These are phyloP conservation scores for Chytridium lagenaria DNA, from an alignment of 371 early-diverging fungal species.

Conservation along the genomic window DNA sequence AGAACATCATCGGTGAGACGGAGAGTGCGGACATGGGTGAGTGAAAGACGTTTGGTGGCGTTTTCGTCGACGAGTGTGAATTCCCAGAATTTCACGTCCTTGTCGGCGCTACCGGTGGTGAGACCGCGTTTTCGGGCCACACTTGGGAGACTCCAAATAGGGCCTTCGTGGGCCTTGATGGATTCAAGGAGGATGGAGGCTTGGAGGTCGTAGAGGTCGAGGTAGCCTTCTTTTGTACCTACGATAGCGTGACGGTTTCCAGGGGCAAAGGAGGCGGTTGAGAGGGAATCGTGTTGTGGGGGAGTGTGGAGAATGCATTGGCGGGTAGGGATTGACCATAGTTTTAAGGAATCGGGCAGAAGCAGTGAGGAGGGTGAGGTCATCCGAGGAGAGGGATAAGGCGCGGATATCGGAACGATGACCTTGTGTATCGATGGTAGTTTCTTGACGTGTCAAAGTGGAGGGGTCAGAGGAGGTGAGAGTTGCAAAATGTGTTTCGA, in stretches of 20 bases:
- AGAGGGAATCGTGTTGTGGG: slow-evolving; percentile 77
- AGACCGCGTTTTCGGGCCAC: slow-evolving; percentile 89
- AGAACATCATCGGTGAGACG: slow-evolving; percentile 94
- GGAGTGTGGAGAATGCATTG: slow-evolving; percentile 75
- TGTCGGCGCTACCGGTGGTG: slow-evolving; percentile 92
- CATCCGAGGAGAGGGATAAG: slow-evolving; percentile 83
- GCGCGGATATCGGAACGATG: slow-evolving; percentile 92
- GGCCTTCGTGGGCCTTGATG: slow-evolving; percentile 87
- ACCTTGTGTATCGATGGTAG: slow-evolving; percentile 81
- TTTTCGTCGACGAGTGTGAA: slow-evolving; percentile 56
- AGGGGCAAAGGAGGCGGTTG: slow-evolving; percentile 88
- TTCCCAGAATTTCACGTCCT: slow-evolving; percentile 97
- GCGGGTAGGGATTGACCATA: slow-evolving; percentile 87
- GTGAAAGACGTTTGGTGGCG: slow-evolving; percentile 48
- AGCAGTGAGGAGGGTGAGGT: slow-evolving; percentile 82
- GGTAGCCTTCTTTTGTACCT: slow-evolving; percentile 88
- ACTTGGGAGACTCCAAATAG: slow-evolving; percentile 85
- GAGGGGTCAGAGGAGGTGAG: slow-evolving; percentile 43
- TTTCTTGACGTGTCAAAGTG: slow-evolving; percentile 43
- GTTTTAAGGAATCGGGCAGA: slow-evolving; percentile 78
- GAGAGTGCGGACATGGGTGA: slow-evolving; percentile 87
- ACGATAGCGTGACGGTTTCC: slow-evolving; percentile 87
- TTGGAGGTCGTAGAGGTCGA: slow-evolving; percentile 88
- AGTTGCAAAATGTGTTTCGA: slow-evolving; percentile 70
- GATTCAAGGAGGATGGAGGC: slow-evolving; percentile 80